Percentiles rank a stretch among this genome's conserved stretches.
Conservation (phyloP, 441 rosid genomes). For the Euphorbia celastroides region DNA sequence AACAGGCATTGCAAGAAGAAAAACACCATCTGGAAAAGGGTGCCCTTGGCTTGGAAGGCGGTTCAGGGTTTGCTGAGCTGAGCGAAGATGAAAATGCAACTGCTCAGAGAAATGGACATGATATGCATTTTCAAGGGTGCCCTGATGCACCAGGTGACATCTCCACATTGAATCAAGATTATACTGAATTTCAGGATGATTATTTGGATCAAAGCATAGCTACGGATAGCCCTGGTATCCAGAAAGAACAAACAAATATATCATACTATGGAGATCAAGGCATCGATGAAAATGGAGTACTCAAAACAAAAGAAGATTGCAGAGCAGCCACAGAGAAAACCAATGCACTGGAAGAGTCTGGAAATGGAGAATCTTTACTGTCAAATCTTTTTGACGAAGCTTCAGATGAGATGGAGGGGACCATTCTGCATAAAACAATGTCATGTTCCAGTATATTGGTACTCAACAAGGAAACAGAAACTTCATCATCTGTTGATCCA, state of each 20-base stretch:
- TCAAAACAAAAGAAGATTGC: background rate
- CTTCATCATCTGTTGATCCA: background rate
- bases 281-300: background rate
- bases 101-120: slow-evolving; percentile 1
- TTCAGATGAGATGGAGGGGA: slow-evolving; percentile 2
- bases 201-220: background rate
- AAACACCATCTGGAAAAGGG: too few relatives aligned
- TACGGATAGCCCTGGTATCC: slow-evolving; percentile 1
- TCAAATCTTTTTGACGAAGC: slow-evolving; percentile 3
- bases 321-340: background rate
- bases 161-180: slow-evolving; percentile 1
- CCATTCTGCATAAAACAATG: slow-evolving; percentile 3
- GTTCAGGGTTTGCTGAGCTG: background rate
- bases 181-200: background rate
- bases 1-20: too few relatives aligned
- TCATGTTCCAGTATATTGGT: slow-evolving; percentile 8
- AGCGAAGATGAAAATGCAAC: background rate
- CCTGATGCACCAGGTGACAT: slow-evolving; percentile 3
- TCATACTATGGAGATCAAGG: background rate
- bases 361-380: slow-evolving; percentile 3
- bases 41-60: too few relatives aligned
- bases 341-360: background rate
- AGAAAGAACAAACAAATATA: slow-evolving; percentile 4
- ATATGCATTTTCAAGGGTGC: slow-evolving; percentile 4
- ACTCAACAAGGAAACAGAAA: slow-evolving; percentile 3